phyloP scores from a whole-genome alignment of 148 eudicot species.

The Camellia sinensis region DNA sequence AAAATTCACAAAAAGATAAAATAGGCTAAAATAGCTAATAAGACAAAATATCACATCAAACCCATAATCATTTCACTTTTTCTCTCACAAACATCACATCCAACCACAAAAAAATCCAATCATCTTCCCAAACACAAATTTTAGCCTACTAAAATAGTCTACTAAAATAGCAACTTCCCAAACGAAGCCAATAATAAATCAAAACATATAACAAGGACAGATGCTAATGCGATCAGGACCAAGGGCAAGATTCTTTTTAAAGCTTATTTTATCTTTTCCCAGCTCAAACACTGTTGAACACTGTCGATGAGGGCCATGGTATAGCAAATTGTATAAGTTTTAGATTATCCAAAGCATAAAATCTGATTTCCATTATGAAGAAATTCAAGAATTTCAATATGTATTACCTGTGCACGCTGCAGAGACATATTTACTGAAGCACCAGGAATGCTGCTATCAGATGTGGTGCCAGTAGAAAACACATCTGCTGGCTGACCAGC shows the following conservation, averaged over 20 bases:
- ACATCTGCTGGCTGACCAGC: slow-evolving; percentile 91
- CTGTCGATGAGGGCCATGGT: background rate
- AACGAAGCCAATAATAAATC: too few species aligned
- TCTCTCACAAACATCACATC: too few species aligned
- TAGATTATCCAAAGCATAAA: background rate
- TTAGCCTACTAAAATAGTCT: too few species aligned
- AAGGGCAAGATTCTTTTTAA: background rate
- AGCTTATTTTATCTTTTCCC: background rate
- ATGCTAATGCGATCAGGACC: background rate
- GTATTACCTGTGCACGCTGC: slow-evolving; percentile 46
- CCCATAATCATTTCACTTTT: too few species aligned
- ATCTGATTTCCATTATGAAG: too few species aligned
- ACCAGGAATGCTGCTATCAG: slow-evolving; percentile 30
- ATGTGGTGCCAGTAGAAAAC: slow-evolving; percentile 40
- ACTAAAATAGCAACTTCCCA: too few species aligned
- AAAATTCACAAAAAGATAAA: too few species aligned
- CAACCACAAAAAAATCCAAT: too few species aligned
- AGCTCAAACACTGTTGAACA: background rate
- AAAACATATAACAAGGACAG: background rate
- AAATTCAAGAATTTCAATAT: background rate
- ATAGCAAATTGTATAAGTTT: background rate
- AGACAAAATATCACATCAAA: too few species aligned
- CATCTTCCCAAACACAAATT: too few species aligned
- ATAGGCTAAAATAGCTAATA: too few species aligned
- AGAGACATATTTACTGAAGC: slow-evolving; percentile 34